Conservation (phyloP, 2,329 filamentous ascomycete species). For the Simplicillium sp. region DNA sequence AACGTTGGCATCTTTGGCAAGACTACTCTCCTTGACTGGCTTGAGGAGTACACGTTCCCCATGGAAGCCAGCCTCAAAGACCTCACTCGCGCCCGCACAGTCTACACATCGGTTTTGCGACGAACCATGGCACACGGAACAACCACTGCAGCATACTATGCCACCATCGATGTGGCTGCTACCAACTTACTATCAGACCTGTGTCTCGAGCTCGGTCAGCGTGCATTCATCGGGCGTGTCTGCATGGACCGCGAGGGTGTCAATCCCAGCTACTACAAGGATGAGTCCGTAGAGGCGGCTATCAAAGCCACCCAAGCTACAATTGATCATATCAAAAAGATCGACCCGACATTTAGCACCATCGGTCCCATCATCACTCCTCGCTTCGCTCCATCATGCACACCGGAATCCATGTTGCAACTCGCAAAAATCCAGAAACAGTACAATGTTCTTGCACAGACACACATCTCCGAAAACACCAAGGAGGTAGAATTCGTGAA, state of each 20-base stretch:
- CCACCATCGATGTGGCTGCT: conserved; percentile 74
- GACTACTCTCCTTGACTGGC: conserved; percentile 85
- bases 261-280: conserved; percentile 70
- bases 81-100: conserved; percentile 50
- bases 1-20: conserved; percentile 93
- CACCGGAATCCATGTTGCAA: conserved; percentile 44
- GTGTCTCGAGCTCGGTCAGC: conserved; percentile 70
- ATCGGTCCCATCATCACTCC: conserved; percentile 75
- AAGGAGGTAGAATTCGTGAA: conserved; percentile 64
- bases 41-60: conserved; percentile 91
- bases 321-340: conserved; percentile 54
- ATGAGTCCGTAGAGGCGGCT: conserved; percentile 52
- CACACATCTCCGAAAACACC: conserved; percentile 79
- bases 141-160: conserved; percentile 90
- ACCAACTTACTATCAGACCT: conserved; percentile 89
- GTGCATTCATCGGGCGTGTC: conserved; percentile 85
- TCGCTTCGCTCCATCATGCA: conserved; percentile 57
- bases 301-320: conserved; percentile 45
- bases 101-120: conserved; percentile 71
- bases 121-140: conserved; percentile 84
- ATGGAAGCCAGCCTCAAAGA: conserved; percentile 69
- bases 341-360: conserved; percentile 57
- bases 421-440: conserved; percentile 57
- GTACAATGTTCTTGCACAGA: conserved; percentile 65
- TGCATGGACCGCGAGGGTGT: conserved; percentile 73